A percentile compares a stretch with the other conserved stretches of the same genome.
These are phyloP conservation scores for Bruguiera gymnorhiza DNA, from an alignment of 345 rosid genomes.

Conservation along the genomic window DNA sequence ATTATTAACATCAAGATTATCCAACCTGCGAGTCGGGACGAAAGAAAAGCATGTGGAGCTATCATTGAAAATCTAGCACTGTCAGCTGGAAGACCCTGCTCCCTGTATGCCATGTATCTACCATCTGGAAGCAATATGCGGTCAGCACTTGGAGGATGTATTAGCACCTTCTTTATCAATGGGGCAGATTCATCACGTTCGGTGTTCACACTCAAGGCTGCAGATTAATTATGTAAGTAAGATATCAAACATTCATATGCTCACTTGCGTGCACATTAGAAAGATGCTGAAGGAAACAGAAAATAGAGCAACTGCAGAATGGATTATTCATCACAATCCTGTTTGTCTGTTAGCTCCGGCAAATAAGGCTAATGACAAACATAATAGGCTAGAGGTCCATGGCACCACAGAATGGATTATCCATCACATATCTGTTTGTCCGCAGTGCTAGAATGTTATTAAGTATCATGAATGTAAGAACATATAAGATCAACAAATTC, in stretches of 20 bases:
- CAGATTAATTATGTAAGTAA: slow-evolving; percentile 17
- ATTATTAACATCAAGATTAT: neutral
- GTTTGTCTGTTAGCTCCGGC: neutral
- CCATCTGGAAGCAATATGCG: slow-evolving; percentile 66
- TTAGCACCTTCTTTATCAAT: slow-evolving; percentile 38
- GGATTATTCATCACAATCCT: neutral
- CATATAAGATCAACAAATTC: too few species aligned
- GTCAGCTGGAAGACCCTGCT: slow-evolving; percentile 54
- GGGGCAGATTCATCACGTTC: slow-evolving; percentile 25
- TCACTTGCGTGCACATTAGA: neutral
- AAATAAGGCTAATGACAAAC: neutral
- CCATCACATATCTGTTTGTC: too few species aligned
- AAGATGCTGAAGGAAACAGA: neutral
- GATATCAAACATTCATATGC: slow-evolving; percentile 4
- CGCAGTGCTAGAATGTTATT: neutral
- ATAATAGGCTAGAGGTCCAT: neutral
- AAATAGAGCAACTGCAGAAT: neutral
- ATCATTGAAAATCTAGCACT: slow-evolving; percentile 56
- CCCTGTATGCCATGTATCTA: slow-evolving; percentile 59
- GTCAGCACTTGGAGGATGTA: slow-evolving; percentile 62
- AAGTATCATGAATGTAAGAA: neutral
- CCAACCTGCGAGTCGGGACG: slow-evolving; percentile 69
- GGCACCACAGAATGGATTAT: too few species aligned
- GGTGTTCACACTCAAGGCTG: slow-evolving; percentile 42
- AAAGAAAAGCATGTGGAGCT: slow-evolving; percentile 61